Conservation (phyloP, 2,329 filamentous ascomycete genomes). For the Hymenoscyphus fructigenus region DNA sequence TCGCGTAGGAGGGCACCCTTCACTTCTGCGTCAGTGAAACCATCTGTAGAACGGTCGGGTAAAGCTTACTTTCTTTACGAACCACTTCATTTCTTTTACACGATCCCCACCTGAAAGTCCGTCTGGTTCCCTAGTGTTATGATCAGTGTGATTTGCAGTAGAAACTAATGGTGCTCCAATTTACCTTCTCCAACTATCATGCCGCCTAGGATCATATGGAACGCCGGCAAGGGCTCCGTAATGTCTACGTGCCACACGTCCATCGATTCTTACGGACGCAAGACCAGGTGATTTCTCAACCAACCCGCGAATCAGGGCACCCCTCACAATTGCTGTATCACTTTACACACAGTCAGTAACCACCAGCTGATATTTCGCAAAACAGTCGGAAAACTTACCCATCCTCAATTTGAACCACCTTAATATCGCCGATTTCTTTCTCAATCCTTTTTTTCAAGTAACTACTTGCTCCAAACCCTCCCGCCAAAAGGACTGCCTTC, state of each 20-base stretch:
- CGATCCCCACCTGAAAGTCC: not conserved
- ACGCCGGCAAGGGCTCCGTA: constrained; percentile 7
- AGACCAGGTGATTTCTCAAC: not conserved
- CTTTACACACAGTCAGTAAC: not conserved
- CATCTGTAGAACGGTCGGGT: not conserved
- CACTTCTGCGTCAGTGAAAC: not conserved
- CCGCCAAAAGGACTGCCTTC: constrained; percentile 29
- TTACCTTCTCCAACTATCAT: not conserved
- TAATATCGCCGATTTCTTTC: not conserved
- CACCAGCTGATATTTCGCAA: not conserved
- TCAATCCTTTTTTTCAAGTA: constrained; percentile 20
- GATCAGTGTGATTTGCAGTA: no score
- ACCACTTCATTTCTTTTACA: constrained; percentile 7
- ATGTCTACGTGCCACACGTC: constrained; percentile 1
- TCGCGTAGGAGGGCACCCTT: not conserved
- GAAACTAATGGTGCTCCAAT: not conserved
- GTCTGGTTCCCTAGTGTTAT: not conserved
- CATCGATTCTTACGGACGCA: not conserved
- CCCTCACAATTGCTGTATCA: constrained; percentile 11
- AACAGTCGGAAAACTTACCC: not conserved
- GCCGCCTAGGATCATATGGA: not conserved
- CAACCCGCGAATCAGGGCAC: constrained; percentile 7
- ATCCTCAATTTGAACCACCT: not conserved
- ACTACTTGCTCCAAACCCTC: constrained; percentile 23
- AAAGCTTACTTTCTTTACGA: constrained; percentile 5